phyloP scores from a whole-genome alignment of 2,329 filamentous ascomycete genomes.

The Clonostachys solani region DNA sequence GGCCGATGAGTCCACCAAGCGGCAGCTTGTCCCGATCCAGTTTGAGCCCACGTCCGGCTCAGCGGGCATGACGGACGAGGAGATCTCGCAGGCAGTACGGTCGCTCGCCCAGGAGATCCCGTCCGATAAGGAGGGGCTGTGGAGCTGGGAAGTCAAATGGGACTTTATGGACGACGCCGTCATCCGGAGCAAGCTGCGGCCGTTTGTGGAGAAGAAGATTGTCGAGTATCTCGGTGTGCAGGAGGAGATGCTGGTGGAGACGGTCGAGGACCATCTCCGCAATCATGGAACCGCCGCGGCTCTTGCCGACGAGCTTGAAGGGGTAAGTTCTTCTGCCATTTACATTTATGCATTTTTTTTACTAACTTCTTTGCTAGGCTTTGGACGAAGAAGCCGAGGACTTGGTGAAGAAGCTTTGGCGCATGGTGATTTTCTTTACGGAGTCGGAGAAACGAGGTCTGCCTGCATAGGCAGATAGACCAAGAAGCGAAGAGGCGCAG shows the following conservation, averaged over 20 bases:
- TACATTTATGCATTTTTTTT: neutral
- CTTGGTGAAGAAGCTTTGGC: conserved; percentile 94
- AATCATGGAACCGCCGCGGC: conserved; percentile 72
- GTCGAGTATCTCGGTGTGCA: conserved; percentile 95
- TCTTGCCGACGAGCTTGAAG: conserved; percentile 79
- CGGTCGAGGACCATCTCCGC: conserved; percentile 82
- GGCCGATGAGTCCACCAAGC: conserved; percentile 65
- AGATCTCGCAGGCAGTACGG: conserved; percentile 75
- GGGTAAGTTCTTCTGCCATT: conserved; percentile 49
- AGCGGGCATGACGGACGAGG: conserved; percentile 75
- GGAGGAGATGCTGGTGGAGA: conserved; percentile 91
- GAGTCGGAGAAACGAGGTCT: conserved; percentile 90
- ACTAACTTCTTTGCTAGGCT: conserved; percentile 48
- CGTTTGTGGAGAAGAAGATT: conserved; percentile 97
- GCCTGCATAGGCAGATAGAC: conserved; percentile 45
- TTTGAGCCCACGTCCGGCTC: conserved; percentile 64
- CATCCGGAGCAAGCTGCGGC: conserved; percentile 80
- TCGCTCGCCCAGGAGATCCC: conserved; percentile 89
- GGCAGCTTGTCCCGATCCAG: conserved; percentile 77
- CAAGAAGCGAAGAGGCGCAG: neutral
- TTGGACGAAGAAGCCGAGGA: conserved; percentile 93
- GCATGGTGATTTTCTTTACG: conserved; percentile 97
- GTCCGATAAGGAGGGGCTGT: conserved; percentile 77
- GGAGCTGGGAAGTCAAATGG: conserved; percentile 93
- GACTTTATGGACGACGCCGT: conserved; percentile 79